Evolutionary conservation across 345 rosid genomes (phyloP), one percentile per base, ranked within the genome.

Genomic region (Corchorus capsularis): DNA sequence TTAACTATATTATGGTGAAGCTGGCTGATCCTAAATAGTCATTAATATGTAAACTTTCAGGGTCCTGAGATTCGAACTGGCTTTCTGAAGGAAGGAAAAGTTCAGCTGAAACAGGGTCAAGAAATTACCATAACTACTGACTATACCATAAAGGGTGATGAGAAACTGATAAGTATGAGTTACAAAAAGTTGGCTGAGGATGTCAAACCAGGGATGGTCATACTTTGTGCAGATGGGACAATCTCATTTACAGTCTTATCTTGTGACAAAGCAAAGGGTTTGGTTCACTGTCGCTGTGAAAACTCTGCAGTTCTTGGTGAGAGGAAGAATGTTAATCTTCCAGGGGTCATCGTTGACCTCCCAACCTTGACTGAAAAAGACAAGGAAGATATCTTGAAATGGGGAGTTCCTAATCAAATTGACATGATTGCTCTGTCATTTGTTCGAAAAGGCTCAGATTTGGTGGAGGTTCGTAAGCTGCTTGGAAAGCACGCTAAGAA

Each of bases 391-490:
- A 92, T 95, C 78, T 63, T 95, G 82, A 68, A 75, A 65, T 95
- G 99, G 99, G 99, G 99, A 70, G 82, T 92, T 68, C 98, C 99
- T 0, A 95, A 95, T 80, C 84, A 88, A 69, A 95, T 95, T 47
- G 99, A 95, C 81, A 93, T 95, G 99, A 95, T 95, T 43, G 99
- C 99, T 75, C 85, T 95, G 14, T 95, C 99, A 43, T 95, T 95
- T 80, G 99, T 95, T 15, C 84, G 99, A 69, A 95, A 95, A 77
- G 99, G 99, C 34, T 95, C 94, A 0, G 99, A 95, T 76, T 92
- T 95, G 61, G 86, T 96, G 22, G 92, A 89, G 78, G 98, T 96
- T 34, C 79, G 99, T 50, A 93, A 93, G 75, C 63, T 96, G 76
- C 93, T 96, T 10, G 99, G 98, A 19, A 68, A 74, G 57, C 93